Percentiles rank a stretch among this genome's conserved stretches.
Evolutionary conservation across 2,329 filamentous ascomycete species (phyloP).

Genomic region (Diaporthe eres): DNA sequence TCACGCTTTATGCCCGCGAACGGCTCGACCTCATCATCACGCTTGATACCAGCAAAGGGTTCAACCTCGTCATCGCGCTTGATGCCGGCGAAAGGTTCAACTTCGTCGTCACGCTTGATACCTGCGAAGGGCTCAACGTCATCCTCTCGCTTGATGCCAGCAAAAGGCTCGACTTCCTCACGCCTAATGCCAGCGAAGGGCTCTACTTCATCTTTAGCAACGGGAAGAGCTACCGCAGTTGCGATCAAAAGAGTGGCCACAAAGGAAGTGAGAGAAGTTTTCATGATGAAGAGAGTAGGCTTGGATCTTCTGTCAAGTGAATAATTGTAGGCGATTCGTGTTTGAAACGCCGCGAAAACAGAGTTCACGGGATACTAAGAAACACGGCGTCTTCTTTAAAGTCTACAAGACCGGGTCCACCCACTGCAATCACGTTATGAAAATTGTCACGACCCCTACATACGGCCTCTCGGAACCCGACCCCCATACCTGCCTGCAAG

Average conservation of each 20-base stretch:
- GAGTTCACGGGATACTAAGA: too few relatives aligned
- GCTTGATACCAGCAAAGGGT: neutral
- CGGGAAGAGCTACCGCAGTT: neutral
- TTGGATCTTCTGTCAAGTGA: neutral
- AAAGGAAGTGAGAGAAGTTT: neutral
- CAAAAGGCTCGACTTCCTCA: neutral
- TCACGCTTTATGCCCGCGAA: neutral
- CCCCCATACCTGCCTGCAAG: neutral
- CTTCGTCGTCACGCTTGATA: neutral
- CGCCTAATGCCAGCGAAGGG: too few relatives aligned
- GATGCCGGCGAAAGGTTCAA: neutral
- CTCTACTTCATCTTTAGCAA: neutral
- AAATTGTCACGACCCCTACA: neutral
- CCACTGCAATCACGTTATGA: neutral
- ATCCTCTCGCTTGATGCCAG: neutral
- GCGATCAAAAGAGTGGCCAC: neutral
- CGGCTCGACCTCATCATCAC: neutral
- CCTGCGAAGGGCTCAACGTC: neutral
- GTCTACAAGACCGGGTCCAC: rapidly evolving
- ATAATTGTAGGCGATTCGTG: too few relatives aligned
- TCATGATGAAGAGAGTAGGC: neutral
- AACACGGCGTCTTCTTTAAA: neutral
- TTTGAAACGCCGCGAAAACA: neutral
- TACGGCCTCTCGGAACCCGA: neutral
- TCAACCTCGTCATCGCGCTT: neutral